phyloP scores from a whole-genome alignment of 2,329 filamentous ascomycete genomes.

The Exophiala phaeomuriformis region DNA sequence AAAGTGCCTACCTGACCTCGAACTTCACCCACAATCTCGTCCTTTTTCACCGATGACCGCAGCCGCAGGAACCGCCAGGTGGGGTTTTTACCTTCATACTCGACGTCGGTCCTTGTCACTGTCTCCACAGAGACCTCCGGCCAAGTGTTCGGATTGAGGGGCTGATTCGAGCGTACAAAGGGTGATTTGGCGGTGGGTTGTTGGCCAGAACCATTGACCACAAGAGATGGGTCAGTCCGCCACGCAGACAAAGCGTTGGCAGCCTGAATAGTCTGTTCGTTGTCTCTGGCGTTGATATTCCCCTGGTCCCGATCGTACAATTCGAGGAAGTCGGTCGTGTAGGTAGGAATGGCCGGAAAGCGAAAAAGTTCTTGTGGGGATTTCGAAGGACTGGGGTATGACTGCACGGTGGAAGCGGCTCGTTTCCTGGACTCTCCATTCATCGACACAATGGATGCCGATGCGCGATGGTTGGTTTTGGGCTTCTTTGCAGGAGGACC shows the following conservation, averaged over 20 bases:
- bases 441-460: constrained; percentile 66
- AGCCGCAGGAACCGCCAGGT: constrained; percentile 59
- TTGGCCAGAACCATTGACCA: constrained; percentile 59
- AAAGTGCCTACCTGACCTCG: constrained; percentile 70
- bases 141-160: constrained; percentile 49
- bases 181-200: constrained; percentile 55
- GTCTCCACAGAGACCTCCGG: constrained; percentile 48
- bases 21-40: constrained; percentile 60
- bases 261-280: constrained; percentile 69
- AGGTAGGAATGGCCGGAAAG: constrained; percentile 59
- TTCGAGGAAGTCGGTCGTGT: constrained; percentile 67
- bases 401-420: constrained; percentile 51
- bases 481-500: constrained; percentile 65
- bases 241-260: constrained; percentile 69
- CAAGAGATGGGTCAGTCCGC: constrained; percentile 64
- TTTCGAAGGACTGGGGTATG: constrained; percentile 67
- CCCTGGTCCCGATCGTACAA: constrained; percentile 60
- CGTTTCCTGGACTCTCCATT: constrained; percentile 55
- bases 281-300: constrained; percentile 51
- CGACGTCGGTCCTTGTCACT: constrained; percentile 43
- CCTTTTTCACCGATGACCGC: constrained; percentile 45
- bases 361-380: constrained; percentile 46
- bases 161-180: constrained; percentile 55
- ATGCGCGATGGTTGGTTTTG: constrained; percentile 74
- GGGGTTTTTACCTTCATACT: constrained; percentile 51